Evolutionary conservation across 306 rosid genomes (phyloP).

Genomic region (Trifolium repens): DNA sequence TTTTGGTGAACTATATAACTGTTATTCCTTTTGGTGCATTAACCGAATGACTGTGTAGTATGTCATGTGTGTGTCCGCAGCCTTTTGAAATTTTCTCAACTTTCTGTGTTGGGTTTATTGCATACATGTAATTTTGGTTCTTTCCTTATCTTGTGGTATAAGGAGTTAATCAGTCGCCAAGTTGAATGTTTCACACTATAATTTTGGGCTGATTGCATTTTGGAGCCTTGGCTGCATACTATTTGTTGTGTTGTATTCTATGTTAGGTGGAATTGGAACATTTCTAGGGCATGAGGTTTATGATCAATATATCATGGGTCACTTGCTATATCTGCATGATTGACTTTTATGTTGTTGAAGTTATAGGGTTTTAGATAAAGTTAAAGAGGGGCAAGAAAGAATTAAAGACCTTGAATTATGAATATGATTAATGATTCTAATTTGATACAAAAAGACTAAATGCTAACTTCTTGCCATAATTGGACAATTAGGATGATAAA

Average conservation of each 20-base stretch:
- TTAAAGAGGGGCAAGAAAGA: not conserved
- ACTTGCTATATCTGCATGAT: not conserved
- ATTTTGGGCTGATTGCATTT: not conserved
- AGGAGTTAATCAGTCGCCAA: not conserved
- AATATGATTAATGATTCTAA: not conserved
- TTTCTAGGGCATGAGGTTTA: constrained; percentile 1
- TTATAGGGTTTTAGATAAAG: not conserved
- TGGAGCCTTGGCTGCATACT: constrained; percentile 16
- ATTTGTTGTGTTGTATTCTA: not conserved
- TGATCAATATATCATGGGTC: not conserved
- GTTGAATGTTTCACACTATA: constrained; percentile 5
- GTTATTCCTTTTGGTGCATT: not conserved
- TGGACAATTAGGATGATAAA: not conserved
- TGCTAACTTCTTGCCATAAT: no score
- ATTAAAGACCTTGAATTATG: not conserved
- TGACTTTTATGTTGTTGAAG: not conserved
- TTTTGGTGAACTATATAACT: not conserved
- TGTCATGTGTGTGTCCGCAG: not conserved
- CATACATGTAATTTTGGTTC: constrained; percentile 6
- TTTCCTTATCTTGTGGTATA: constrained; percentile 12
- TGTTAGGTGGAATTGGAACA: not conserved
- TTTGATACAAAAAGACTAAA: not conserved
- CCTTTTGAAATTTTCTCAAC: constrained; percentile 3
- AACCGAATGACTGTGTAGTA: not conserved
- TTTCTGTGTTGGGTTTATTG: constrained; percentile 1